Evolutionary conservation across 345 rosid genomes (phyloP).

Genomic region (Citrus medica): DNA sequence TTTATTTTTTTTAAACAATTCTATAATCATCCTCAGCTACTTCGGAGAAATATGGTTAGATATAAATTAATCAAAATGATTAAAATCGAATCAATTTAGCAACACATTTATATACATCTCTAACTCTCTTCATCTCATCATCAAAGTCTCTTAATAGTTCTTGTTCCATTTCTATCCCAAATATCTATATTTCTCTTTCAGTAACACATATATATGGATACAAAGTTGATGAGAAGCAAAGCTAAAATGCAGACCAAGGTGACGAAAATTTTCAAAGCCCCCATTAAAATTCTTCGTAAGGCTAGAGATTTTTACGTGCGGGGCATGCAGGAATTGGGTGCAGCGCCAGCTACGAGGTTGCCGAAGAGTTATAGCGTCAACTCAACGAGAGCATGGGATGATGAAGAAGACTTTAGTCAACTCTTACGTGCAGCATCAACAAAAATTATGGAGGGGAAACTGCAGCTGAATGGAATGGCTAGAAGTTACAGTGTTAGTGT

Average conservation of each 20-base stretch:
- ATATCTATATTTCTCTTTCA: neutral
- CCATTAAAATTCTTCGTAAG: constrained; percentile 31
- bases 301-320: constrained; percentile 33
- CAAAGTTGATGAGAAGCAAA: constrained; percentile 16
- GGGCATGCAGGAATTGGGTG: constrained; percentile 22
- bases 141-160: neutral
- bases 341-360: constrained; percentile 8
- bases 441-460: neutral
- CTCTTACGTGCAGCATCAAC: neutral
- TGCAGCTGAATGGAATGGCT: neutral
- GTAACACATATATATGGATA: too few species aligned
- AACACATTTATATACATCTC: neutral
- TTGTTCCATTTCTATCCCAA: neutral
- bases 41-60: constrained; percentile 9
- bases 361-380: constrained; percentile 32
- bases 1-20: too few species aligned
- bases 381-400: constrained; percentile 2
- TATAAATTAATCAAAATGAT: too few species aligned
- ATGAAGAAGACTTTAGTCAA: constrained; percentile 20
- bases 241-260: constrained; percentile 25
- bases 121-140: neutral
- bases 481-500: constrained; percentile 46
- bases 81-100: neutral
- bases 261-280: constrained; percentile 16
- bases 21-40: constrained; percentile 1